Evolutionary conservation across 2,329 filamentous ascomycete genomes (phyloP), one percentile per base, ranked within the genome.

Genomic region (Fusarium secorum): DNA sequence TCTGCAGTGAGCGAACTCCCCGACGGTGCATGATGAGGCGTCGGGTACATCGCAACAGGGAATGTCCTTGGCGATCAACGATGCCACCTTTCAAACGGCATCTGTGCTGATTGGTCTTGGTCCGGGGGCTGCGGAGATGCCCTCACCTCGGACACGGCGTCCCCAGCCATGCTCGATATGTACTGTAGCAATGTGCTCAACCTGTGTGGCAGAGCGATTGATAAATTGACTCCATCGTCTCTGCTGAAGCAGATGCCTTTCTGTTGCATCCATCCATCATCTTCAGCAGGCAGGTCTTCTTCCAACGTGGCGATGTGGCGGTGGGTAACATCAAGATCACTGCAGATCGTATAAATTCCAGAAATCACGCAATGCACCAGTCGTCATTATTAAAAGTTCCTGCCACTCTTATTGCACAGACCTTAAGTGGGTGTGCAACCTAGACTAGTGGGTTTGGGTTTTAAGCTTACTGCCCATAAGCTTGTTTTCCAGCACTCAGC

Each of bases 381-480:
- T 15, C 46, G 46, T 48, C 45, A 63, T 28, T n/a, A 30, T n/a
- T 39, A 26, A 20, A n/a, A 32, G 22, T 11, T n/a, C 9, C 52
- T 45, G 51, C 22, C 39, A 13, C 22, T 30, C 38, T 22, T 5
- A 46, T 61, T 55, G 45, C 26, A 28, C 48, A 28, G 32, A 22
- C 14, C 18, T 11, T 14, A 33, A 36, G 33, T 49, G 51, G 51
- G 26, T 49, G 57, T 35, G 26, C 9, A 14, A 2, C 17, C 22
- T n/a, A 35, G 20, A 22, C 26, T 48, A 63, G 33, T 35, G 11
- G 42, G 22, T 56, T 54, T 41, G n/a, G 33, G 41, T 49, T 67
- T 67, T 67, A 67, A 67, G 64, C 64, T 67, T 67, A 67, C 64
- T 44, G 46, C 5, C n/a, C 30, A 46, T 66, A 67, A 67, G 64